phyloP scores from a whole-genome alignment of 768 basidiomycete species.

The Russula griseocarnosa region DNA sequence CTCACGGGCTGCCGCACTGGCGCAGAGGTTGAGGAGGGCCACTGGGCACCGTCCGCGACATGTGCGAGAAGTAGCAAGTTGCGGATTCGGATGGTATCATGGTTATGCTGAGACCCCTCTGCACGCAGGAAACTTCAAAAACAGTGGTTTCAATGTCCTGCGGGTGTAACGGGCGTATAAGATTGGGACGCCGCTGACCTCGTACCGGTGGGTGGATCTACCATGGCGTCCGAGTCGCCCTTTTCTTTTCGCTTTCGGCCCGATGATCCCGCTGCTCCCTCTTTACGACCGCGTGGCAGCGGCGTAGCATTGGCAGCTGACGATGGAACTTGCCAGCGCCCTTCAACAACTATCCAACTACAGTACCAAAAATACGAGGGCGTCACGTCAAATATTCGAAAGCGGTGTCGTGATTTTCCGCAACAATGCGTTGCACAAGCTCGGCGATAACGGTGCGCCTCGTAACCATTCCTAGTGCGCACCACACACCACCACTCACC shows the following conservation, averaged over 20 bases:
- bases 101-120: neutral
- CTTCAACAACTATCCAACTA: constrained; percentile 38
- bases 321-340: constrained; percentile 35
- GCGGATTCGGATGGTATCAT: constrained; percentile 45
- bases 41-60: constrained; percentile 43
- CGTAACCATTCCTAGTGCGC: neutral
- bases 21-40: constrained; percentile 38
- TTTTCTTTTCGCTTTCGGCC: neutral
- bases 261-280: neutral
- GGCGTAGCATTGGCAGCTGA: neutral
- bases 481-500: neutral
- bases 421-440: constrained; percentile 31
- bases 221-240: neutral
- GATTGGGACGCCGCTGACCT: constrained; percentile 11
- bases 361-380: constrained; percentile 33
- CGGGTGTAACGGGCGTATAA: neutral
- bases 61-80: constrained; percentile 45
- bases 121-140: neutral
- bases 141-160: neutral
- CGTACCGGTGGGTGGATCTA: neutral
- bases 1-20: constrained; percentile 50
- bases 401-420: constrained; percentile 35
- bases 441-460: constrained; percentile 35
- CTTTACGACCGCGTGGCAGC: neutral
- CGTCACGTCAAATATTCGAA: constrained; percentile 38